Base-by-base conservation (phyloP, 768 basidiomycete species). In the Mycena alexandri region DNA sequence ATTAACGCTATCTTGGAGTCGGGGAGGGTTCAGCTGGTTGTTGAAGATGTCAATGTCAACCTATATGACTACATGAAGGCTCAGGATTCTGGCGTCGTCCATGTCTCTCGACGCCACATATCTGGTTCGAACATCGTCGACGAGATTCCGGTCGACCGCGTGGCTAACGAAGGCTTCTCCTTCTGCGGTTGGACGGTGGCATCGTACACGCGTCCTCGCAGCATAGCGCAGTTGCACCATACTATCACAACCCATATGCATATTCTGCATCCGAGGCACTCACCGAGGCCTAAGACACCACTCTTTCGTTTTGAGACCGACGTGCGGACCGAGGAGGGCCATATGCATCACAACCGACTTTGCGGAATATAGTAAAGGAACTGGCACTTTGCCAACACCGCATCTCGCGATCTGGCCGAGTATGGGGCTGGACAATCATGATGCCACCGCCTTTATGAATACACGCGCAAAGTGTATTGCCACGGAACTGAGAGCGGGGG, bases 81-180 rank as follows among this genome's bases (percentile, higher is more conserved):
- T 12, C 53, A 43, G 9, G 53, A 57, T 9, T 53, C 51, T 9
- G 51, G 53, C 42, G 51, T 65, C 51, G 12, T 54, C 9, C 47
- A 54, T n/a, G 52, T 63, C 8, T 42, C 51, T 11, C 50, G 51
- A 10, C 14, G 13, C 17, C n/a, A 65, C 22, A 0, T 10, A 2
- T 29, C 52, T n/a, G 64, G 64, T 8, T 50, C 64, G 10, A 59
- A 58, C 42, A 53, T 65, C 43, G 11, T 65, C 0, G 64, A 65
- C 51, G 64, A 65, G 44, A 65, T 65, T n/a, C 64, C 64, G 8
- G 63, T 65, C 4, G 63, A 65, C 46, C 22, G 55, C 6, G 53
- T 41, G 1, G 62, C 62, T 21, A 63, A 63, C 25, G n/a, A n/a
- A n/a, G n/a, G n/a, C n/a, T 55, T 2, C 14, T 63, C 9, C 62